A percentile compares a stretch with the other conserved stretches of the same genome.
These are phyloP conservation scores for Nephelium lappaceum DNA, from an alignment of 345 rosid species.

Conservation along the genomic window DNA sequence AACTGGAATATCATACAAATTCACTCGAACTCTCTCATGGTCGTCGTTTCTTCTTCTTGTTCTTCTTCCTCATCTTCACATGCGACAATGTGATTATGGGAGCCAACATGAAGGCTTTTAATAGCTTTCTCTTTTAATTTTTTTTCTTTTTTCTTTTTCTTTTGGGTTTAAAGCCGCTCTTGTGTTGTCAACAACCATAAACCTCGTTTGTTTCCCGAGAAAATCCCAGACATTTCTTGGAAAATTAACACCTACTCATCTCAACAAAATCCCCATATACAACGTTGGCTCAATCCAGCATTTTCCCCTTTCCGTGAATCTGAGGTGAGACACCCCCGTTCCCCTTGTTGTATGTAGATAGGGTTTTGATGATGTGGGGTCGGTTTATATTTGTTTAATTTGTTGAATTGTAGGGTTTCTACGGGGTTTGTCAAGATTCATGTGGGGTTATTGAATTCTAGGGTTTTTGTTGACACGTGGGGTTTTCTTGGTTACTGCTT, in stretches of 20 bases:
- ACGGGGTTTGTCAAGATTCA: background rate
- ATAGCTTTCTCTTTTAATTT: background rate
- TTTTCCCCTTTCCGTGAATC: slow-evolving; percentile 1
- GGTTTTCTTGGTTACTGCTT: background rate
- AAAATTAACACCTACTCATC: background rate
- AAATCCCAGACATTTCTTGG: background rate
- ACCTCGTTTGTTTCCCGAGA: slow-evolving; percentile 11
- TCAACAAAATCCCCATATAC: background rate
- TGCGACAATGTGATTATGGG: background rate
- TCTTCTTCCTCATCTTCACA: background rate
- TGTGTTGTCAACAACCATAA: background rate
- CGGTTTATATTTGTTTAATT: background rate
- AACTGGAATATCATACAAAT: no score
- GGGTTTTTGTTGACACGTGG: background rate
- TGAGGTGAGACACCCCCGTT: background rate
- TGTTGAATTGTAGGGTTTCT: background rate
- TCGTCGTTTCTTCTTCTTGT: background rate
- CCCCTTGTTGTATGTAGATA: background rate
- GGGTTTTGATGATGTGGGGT: background rate
- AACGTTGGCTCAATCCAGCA: background rate
- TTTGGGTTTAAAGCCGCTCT: background rate
- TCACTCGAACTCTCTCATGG: no score
- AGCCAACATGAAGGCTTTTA: background rate
- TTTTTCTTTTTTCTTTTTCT: background rate
- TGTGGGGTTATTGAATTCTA: background rate